phyloP scores from a whole-genome alignment of 78 protist genomes.

The Anaeramoeba flamelloides region DNA sequence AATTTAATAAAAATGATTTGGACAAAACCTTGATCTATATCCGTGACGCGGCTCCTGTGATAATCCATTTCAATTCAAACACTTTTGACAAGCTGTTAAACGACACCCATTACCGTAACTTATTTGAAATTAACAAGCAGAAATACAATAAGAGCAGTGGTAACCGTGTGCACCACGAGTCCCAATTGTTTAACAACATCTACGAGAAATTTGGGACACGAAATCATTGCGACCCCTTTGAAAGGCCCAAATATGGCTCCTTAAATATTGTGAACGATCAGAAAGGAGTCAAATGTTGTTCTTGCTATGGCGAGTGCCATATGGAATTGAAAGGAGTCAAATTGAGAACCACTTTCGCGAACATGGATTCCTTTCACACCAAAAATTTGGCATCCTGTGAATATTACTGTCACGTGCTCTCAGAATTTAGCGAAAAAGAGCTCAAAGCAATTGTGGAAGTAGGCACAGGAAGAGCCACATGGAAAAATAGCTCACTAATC shows the following conservation, averaged over 20 bases:
- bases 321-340: not conserved
- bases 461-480: not conserved
- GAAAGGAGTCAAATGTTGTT: not conserved
- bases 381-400: not conserved
- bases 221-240: not conserved
- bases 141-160: no score
- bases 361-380: not conserved
- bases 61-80: not conserved
- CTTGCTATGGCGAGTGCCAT: not conserved
- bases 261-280: constrained; percentile 4
- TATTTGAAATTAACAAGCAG: no score
- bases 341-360: constrained; percentile 1
- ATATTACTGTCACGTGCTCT: constrained; percentile 5
- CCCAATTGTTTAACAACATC: not conserved
- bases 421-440: not conserved
- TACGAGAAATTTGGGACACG: no score
- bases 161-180: not conserved
- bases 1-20: not conserved
- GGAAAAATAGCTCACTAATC: not conserved
- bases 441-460: constrained; percentile 2
- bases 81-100: not conserved
- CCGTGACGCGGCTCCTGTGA: not conserved
- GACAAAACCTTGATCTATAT: not conserved
- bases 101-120: not conserved
- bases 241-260: not conserved